phyloP scores from a whole-genome alignment of 2,329 filamentous ascomycete genomes.

The Colletotrichum filicis region DNA sequence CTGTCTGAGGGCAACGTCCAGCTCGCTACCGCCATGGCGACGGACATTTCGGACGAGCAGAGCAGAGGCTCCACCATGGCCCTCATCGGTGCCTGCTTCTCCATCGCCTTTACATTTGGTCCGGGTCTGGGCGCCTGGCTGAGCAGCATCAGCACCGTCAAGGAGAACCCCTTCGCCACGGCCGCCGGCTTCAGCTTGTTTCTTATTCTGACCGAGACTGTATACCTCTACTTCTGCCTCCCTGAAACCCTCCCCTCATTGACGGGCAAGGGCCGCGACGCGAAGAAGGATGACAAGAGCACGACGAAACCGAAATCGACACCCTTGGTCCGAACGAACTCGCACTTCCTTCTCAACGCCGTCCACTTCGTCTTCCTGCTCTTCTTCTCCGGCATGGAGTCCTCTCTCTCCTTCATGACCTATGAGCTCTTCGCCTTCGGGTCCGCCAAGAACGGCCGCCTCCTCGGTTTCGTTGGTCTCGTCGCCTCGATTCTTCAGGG shows the following conservation, averaged over 20 bases:
- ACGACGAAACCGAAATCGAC: slow-evolving; percentile 38
- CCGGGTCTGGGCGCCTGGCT: slow-evolving; percentile 91
- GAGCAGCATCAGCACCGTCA: slow-evolving; percentile 79
- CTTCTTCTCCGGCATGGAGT: slow-evolving; percentile 98
- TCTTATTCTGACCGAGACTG: slow-evolving; percentile 86
- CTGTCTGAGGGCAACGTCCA: slow-evolving; percentile 98
- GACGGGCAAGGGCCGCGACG: slow-evolving; percentile 45
- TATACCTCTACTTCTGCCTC: slow-evolving; percentile 85
- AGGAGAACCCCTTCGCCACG: slow-evolving; percentile 92
- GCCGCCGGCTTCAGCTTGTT: slow-evolving; percentile 89
- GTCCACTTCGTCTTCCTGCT: slow-evolving; percentile 92
- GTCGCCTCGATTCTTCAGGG: slow-evolving; percentile 94
- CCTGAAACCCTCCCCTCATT: slow-evolving; percentile 85
- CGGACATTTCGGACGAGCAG: slow-evolving; percentile 89
- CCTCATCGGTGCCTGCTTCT: slow-evolving; percentile 95
- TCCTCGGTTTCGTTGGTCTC: slow-evolving; percentile 92
- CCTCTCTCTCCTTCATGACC: slow-evolving; percentile 96
- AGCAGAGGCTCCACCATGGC: slow-evolving; percentile 94
- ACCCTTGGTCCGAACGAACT: slow-evolving; percentile 75
- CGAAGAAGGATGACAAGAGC: slow-evolving; percentile 28
- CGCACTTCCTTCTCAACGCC: slow-evolving; percentile 82
- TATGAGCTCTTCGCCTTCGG: slow-evolving; percentile 91
- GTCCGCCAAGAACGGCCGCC: slow-evolving; percentile 81
- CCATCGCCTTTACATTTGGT: slow-evolving; percentile 95
- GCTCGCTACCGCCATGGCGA: slow-evolving; percentile 94